A percentile compares a stretch with the other conserved stretches of the same genome.
Conservation (phyloP, 2,329 filamentous ascomycete species). For the Phyllosticta paracitricarpa region DNA sequence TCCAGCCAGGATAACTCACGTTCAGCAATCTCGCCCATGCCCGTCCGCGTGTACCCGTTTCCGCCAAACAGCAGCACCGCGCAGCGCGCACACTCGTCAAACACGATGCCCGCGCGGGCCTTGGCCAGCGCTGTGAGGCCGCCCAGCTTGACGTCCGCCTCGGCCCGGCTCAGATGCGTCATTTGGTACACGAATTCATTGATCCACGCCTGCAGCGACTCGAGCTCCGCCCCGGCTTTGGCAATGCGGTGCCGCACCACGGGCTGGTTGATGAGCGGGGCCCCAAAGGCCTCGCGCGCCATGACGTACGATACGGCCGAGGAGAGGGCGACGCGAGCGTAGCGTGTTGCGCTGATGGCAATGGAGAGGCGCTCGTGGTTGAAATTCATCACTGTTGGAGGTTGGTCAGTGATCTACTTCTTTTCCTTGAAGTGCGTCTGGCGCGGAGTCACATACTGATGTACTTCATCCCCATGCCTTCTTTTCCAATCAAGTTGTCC, state of each 20-base stretch:
- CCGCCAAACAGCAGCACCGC: conserved; percentile 65
- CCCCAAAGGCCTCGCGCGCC: conserved; percentile 58
- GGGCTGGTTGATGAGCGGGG: conserved; percentile 61
- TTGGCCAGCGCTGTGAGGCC: conserved; percentile 64
- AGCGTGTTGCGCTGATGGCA: conserved; percentile 52
- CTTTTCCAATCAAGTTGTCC: conserved; percentile 58
- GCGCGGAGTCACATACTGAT: conserved; percentile 34
- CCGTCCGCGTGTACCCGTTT: conserved; percentile 59
- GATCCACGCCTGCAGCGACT: conserved; percentile 62
- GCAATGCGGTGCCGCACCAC: conserved; percentile 65
- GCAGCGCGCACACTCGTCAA: conserved; percentile 60
- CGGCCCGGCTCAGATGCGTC: conserved; percentile 48
- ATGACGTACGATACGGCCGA: conserved; percentile 53
- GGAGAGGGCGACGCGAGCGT: conserved; percentile 50
- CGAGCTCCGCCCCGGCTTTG: conserved; percentile 57
- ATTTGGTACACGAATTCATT: conserved; percentile 63
- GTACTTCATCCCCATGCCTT: conserved; percentile 63
- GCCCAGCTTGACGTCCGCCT: conserved; percentile 55
- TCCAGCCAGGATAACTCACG: conserved; percentile 38
- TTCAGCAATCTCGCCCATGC: conserved; percentile 62
- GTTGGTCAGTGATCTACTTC: not conserved
- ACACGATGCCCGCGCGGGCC: conserved; percentile 60
- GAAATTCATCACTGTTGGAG: conserved; percentile 54
- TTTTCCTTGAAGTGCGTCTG: not conserved
- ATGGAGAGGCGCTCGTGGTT: conserved; percentile 67